These are phyloP conservation scores for Candida boidinii DNA, from an alignment of 805 yeast species.

Conservation along the genomic window DNA sequence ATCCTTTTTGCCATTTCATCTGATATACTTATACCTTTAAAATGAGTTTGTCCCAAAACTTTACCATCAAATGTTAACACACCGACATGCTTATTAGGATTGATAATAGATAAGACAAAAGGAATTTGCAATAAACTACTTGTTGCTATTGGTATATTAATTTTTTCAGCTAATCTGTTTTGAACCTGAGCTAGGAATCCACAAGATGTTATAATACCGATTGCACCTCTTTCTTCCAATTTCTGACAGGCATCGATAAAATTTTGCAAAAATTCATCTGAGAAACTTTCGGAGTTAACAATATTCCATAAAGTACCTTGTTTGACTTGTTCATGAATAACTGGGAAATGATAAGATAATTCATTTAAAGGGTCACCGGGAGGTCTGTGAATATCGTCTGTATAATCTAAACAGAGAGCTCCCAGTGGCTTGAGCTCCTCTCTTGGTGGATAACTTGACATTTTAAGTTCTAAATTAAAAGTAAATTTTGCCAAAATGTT, in stretches of 20 bases:
- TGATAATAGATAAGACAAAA: conserved; percentile 12
- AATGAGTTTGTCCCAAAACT: conserved; percentile 18
- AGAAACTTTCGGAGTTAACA: conserved; percentile 14
- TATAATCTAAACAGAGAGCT: conserved; percentile 19
- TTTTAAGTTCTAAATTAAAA: conserved; percentile 1
- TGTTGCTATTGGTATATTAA: conserved; percentile 24
- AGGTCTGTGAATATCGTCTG: conserved; percentile 25
- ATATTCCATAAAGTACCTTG: conserved; percentile 20
- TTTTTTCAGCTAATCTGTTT: conserved; percentile 12
- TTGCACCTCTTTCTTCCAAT: conserved; percentile 22
- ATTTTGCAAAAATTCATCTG: conserved; percentile 17
- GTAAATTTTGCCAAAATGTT: too few relatives aligned
- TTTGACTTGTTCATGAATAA: conserved; percentile 15
- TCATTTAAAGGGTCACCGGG: conserved; percentile 23
- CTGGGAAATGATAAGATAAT: conserved; percentile 17
- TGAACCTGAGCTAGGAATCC: conserved; percentile 27
- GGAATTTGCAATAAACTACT: conserved; percentile 24
- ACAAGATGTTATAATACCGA: conserved; percentile 27
- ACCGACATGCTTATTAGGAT: conserved; percentile 16
- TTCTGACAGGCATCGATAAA: conserved; percentile 19
- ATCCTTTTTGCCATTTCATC: conserved; percentile 12
- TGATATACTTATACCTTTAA: conserved; percentile 22
- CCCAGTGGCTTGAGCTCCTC: conserved; percentile 19
- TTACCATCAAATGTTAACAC: conserved; percentile 23
- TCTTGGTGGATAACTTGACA: conserved; percentile 15